Conservation (phyloP, 208 protist genomes). For the Trypanosoma conorhini region DNA sequence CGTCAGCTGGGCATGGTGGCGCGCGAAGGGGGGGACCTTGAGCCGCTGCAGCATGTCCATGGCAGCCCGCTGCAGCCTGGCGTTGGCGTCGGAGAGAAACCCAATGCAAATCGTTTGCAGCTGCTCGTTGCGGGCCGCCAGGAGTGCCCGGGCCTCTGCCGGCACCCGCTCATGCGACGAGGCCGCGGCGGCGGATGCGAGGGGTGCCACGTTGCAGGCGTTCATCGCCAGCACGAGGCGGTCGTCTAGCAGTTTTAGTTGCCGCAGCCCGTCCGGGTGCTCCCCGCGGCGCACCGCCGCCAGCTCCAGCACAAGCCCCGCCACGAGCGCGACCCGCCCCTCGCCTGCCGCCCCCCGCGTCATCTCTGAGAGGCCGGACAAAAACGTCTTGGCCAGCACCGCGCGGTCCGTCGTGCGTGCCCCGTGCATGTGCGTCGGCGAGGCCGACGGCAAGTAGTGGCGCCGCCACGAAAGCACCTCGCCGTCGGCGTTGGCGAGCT, state of each 20-base stretch:
- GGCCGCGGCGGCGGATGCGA: slow-evolving; percentile 35
- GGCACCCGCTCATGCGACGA: slow-evolving; percentile 28
- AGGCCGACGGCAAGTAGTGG: slow-evolving; percentile 31
- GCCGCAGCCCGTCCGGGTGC: slow-evolving; percentile 43
- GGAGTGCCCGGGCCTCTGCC: slow-evolving; percentile 8
- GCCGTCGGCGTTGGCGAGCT: slow-evolving; percentile 46
- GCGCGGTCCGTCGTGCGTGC: slow-evolving; percentile 60
- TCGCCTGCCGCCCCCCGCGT: slow-evolving; percentile 9
- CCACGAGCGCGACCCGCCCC: slow-evolving; percentile 39
- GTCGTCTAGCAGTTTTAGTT: slow-evolving; percentile 69
- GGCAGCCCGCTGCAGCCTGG: slow-evolving; percentile 65
- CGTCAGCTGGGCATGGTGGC: slow-evolving; percentile 59
- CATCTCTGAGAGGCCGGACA: slow-evolving; percentile 66
- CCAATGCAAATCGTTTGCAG: slow-evolving; percentile 47
- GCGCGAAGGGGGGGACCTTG: slow-evolving; percentile 63
- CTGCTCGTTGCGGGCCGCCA: slow-evolving; percentile 38
- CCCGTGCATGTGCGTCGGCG: slow-evolving; percentile 22
- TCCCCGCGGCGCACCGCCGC: slow-evolving; percentile 59
- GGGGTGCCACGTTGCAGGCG: slow-evolving; percentile 52
- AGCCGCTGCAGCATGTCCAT: slow-evolving; percentile 80
- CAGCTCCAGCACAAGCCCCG: slow-evolving; percentile 73
- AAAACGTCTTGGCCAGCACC: slow-evolving; percentile 80
- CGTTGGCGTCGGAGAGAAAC: slow-evolving; percentile 66
- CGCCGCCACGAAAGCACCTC: slow-evolving; percentile 66
- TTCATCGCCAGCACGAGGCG: slow-evolving; percentile 74